phyloP scores from a whole-genome alignment of 805 yeast genomes.

The Candida bentonensis region DNA sequence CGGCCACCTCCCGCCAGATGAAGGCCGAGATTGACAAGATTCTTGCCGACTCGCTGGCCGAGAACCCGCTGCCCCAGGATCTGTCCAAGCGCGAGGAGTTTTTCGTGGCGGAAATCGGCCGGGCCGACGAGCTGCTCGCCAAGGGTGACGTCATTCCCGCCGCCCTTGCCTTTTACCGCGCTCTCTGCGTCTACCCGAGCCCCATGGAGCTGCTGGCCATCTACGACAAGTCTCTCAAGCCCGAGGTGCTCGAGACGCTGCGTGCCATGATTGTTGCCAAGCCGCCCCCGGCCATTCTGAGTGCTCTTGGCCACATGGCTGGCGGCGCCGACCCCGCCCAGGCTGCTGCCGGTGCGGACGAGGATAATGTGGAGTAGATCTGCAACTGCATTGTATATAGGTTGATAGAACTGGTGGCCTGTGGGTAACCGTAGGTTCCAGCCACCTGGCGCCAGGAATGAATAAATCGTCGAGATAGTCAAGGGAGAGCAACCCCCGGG shows the following conservation, averaged over 20 bases:
- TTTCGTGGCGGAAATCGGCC: constrained; percentile 71
- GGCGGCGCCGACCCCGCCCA: constrained; percentile 9
- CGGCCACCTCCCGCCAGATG: constrained; percentile 41
- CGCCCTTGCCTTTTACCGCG: constrained; percentile 86
- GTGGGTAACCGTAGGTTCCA: too few relatives aligned
- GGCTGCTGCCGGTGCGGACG: background rate
- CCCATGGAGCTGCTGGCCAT: constrained; percentile 85
- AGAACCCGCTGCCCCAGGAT: constrained; percentile 65
- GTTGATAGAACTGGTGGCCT: too few relatives aligned
- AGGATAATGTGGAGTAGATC: background rate
- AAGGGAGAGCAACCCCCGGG: too few relatives aligned
- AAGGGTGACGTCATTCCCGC: constrained; percentile 51
- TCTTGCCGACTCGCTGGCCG: constrained; percentile 47
- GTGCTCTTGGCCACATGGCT: constrained; percentile 40
- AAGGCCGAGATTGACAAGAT: constrained; percentile 47
- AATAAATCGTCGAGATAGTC: too few relatives aligned
- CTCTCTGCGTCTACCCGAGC: constrained; percentile 82
- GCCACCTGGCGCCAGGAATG: too few relatives aligned
- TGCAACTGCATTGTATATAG: too few relatives aligned
- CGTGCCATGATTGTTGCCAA: constrained; percentile 81
- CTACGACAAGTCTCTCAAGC: constrained; percentile 80
- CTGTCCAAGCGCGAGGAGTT: constrained; percentile 55
- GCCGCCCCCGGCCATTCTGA: constrained; percentile 67
- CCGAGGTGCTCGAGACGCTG: constrained; percentile 60
- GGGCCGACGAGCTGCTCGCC: constrained; percentile 70